These are phyloP conservation scores for Cenchrus americanus DNA, from an alignment of 176 grass and related monocot species.

Conservation along the genomic window DNA sequence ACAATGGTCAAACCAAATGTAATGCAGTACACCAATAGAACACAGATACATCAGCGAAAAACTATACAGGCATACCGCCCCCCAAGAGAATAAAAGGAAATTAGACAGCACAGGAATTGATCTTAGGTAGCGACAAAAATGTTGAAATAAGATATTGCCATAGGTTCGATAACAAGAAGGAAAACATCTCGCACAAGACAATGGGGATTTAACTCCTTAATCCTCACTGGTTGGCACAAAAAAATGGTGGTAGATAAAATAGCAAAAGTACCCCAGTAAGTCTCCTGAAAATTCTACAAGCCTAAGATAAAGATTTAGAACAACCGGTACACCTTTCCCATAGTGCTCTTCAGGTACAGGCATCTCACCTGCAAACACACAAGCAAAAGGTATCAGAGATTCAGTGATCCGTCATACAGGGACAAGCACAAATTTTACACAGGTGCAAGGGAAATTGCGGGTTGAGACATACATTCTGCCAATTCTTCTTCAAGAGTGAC, in stretches of 20 bases:
- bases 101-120: neutral
- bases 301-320: slow-evolving; percentile 51
- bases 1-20: neutral
- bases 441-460: neutral
- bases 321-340: slow-evolving; percentile 68
- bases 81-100: neutral
- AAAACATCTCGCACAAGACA: slow-evolving; percentile 8
- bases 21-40: neutral
- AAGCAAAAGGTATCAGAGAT: neutral
- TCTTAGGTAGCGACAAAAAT: neutral
- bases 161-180: neutral
- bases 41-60: neutral
- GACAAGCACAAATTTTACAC: neutral
- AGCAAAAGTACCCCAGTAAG: neutral
- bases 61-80: no score
- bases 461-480: slow-evolving; percentile 67
- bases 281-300: slow-evolving; percentile 11
- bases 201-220: neutral
- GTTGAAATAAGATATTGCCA: neutral
- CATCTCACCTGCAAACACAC: slow-evolving; percentile 62
- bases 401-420: neutral
- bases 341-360: slow-evolving; percentile 92
- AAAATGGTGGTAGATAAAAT: slow-evolving; percentile 18
- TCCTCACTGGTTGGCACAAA: slow-evolving; percentile 2
- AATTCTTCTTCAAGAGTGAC: slow-evolving; percentile 86